These are phyloP conservation scores for Naegleria lovaniensis DNA, from an alignment of 208 protist genomes.

Conservation along the genomic window DNA sequence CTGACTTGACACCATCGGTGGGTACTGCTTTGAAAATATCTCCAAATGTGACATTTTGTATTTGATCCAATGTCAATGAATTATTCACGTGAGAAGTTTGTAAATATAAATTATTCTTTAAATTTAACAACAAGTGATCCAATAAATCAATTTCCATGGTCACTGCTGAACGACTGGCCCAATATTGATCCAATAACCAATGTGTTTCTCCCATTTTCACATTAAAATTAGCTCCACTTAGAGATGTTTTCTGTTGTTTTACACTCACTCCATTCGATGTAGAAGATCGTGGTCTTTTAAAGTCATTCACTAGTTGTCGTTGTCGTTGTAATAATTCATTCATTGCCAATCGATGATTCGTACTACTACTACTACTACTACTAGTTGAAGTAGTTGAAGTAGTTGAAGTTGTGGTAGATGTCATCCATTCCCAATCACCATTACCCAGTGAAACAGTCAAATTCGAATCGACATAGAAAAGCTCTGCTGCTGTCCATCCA, in stretches of 20 bases:
- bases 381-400: no score
- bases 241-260: no score
- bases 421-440: not conserved
- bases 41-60: not conserved
- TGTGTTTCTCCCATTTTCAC: not conserved
- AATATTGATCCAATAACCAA: not conserved
- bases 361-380: no score
- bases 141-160: not conserved
- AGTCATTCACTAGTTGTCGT: no score
- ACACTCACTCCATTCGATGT: no score
- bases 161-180: not conserved
- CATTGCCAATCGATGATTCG: no score
- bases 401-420: not conserved
- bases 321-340: no score
- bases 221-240: not conserved
- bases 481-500: not conserved
- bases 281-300: no score
- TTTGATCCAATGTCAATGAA: not conserved
- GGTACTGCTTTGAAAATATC: not conserved
- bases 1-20: not conserved
- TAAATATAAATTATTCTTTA: not conserved
- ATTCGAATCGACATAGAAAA: not conserved
- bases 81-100: not conserved
- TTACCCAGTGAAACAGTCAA: not conserved
- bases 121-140: not conserved